Evolutionary conservation across 768 basidiomycete species (phyloP).

Genomic region (Clitopilus hobsonii): DNA sequence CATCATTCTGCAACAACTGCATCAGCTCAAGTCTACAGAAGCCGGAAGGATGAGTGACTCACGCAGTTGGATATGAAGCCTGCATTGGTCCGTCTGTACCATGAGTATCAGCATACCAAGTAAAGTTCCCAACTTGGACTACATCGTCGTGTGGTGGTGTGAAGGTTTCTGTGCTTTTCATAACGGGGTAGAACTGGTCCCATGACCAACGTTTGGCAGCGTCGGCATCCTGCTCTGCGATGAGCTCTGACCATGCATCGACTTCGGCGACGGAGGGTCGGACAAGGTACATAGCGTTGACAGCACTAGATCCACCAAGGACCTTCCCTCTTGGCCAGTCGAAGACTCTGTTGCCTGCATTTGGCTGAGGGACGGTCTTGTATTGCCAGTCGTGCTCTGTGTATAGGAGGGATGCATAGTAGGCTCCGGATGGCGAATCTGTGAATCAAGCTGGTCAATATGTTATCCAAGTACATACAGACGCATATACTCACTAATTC

Average conservation of each 20-base stretch:
- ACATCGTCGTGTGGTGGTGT: conserved; percentile 37
- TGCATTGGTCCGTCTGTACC: conserved; percentile 42
- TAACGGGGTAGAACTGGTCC: conserved; percentile 33
- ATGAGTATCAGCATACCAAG: conserved; percentile 34
- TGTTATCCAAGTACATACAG: neutral
- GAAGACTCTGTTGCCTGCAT: conserved; percentile 36
- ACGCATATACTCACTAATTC: conserved; percentile 21
- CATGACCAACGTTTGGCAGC: conserved; percentile 33
- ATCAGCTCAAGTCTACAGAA: conserved; percentile 6
- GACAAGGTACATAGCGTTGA: conserved; percentile 68
- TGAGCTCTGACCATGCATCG: conserved; percentile 30
- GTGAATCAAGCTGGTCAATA: conserved; percentile 10
- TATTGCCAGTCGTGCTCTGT: conserved; percentile 56
- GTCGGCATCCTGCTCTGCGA: conserved; percentile 28
- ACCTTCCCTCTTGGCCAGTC: conserved; percentile 63
- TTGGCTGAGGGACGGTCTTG: conserved; percentile 41
- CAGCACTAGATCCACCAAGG: conserved; percentile 63
- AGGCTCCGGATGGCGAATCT: conserved; percentile 50
- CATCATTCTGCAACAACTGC: conserved; percentile 36
- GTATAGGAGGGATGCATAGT: conserved; percentile 44
- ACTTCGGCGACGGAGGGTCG: conserved; percentile 46
- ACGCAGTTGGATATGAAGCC: conserved; percentile 18
- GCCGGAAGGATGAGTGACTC: neutral
- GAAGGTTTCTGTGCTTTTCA: conserved; percentile 50
- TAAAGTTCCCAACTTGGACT: conserved; percentile 32